Conservation (phyloP, 768 basidiomycete species). For the Tylopilus sp. region DNA sequence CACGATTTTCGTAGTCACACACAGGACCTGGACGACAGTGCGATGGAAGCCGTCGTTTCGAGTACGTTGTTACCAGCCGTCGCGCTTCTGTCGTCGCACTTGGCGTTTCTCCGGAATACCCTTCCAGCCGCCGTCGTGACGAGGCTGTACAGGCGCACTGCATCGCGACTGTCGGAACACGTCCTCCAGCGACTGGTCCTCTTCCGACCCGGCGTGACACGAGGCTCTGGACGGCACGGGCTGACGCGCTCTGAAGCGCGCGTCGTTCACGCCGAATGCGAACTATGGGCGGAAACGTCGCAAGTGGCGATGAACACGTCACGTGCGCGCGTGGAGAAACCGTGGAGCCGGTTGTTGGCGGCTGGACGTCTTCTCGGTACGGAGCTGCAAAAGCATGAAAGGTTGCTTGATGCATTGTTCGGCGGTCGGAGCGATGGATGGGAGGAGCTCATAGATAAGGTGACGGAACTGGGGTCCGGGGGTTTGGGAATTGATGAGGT, state of each 20-base stretch:
- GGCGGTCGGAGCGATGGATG: slow-evolving; percentile 37
- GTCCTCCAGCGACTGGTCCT: slow-evolving; percentile 81
- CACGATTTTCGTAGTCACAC: slow-evolving; percentile 7
- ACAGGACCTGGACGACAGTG: slow-evolving; percentile 7
- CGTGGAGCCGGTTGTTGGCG: slow-evolving; percentile 73
- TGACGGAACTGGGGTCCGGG: slow-evolving; percentile 53
- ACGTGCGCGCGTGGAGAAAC: slow-evolving; percentile 57
- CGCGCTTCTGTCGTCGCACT: slow-evolving; percentile 75
- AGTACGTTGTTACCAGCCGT: slow-evolving; percentile 74
- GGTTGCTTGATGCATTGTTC: slow-evolving; percentile 14
- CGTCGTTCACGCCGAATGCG: slow-evolving; percentile 64
- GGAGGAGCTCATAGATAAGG: slow-evolving; percentile 45
- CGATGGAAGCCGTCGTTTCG: slow-evolving; percentile 48
- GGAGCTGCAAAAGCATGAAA: slow-evolving; percentile 41
- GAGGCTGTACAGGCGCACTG: slow-evolving; percentile 70
- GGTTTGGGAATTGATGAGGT: slow-evolving; percentile 66
- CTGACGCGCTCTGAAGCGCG: slow-evolving; percentile 48
- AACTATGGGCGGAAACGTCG: slow-evolving; percentile 82
- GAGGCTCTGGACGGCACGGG: slow-evolving; percentile 22
- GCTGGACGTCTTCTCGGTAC: slow-evolving; percentile 65
- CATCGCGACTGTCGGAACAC: slow-evolving; percentile 67
- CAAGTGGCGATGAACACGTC: slow-evolving; percentile 50
- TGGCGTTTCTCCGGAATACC: slow-evolving; percentile 60
- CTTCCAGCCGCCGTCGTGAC: slow-evolving; percentile 59
- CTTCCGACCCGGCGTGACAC: slow-evolving; percentile 68